phyloP scores from a whole-genome alignment of 345 rosid genomes.

The Kandelia obovata region DNA sequence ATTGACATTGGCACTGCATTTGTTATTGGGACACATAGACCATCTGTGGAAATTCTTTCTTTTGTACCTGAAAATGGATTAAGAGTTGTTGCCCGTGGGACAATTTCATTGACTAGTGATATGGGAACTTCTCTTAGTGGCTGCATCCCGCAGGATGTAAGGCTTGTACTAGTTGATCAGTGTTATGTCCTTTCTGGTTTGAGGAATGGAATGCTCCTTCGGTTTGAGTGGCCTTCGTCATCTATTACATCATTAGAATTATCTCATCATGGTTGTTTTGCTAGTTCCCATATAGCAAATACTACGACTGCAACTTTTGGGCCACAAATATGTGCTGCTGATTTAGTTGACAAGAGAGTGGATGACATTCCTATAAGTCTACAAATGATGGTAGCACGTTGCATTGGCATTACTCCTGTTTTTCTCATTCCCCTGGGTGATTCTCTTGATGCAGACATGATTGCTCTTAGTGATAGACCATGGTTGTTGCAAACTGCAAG shows the following conservation, averaged over 20 bases:
- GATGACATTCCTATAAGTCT: conserved; percentile 52
- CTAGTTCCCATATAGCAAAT: conserved; percentile 33
- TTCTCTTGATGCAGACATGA: conserved; percentile 70
- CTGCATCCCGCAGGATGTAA: conserved; percentile 94
- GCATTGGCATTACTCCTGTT: conserved; percentile 94
- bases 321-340: conserved; percentile 27
- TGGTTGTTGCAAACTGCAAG: conserved; percentile 95
- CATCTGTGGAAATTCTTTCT: conserved; percentile 88
- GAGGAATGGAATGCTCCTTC: conserved; percentile 98
- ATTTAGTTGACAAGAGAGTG: conserved; percentile 20
- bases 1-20: conserved; percentile 57
- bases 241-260: conserved; percentile 32
- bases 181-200: conserved; percentile 80
- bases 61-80: conserved; percentile 61
- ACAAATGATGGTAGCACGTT: conserved; percentile 81
- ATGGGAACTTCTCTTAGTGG: conserved; percentile 74
- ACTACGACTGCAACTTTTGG: conserved; percentile 28
- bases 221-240: conserved; percentile 82
- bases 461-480: conserved; percentile 93
- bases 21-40: conserved; percentile 92
- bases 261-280: conserved; percentile 17
- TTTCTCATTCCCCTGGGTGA: conserved; percentile 85
- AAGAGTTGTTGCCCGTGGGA: conserved; percentile 72
- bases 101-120: conserved; percentile 57
- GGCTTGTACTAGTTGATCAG: conserved; percentile 83